These are phyloP conservation scores for Zopfia rhizophila DNA, from an alignment of 2,329 filamentous ascomycete species.

Conservation along the genomic window DNA sequence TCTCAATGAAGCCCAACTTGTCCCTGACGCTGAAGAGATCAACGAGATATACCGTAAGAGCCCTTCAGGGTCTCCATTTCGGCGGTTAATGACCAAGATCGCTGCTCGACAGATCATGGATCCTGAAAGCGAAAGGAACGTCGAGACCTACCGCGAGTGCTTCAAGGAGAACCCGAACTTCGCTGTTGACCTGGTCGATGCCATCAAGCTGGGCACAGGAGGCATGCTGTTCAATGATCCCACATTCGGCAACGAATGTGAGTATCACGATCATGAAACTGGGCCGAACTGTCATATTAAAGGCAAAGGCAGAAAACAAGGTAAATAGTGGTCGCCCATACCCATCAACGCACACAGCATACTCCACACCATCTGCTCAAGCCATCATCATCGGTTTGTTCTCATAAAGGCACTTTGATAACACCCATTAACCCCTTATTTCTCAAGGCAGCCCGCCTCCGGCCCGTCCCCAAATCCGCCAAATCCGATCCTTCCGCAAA, in stretches of 20 bases:
- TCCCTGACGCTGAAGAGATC: slow-evolving; percentile 66
- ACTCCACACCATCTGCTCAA: slow-evolving; percentile 17
- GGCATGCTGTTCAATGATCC: slow-evolving; percentile 64
- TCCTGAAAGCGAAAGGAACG: slow-evolving; percentile 60
- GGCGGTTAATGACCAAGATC: slow-evolving; percentile 62
- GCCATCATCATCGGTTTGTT: slow-evolving; percentile 31
- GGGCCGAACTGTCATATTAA: slow-evolving; percentile 53
- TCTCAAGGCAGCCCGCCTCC: slow-evolving; percentile 40
- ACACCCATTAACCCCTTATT: slow-evolving; percentile 48
- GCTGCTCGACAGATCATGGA: slow-evolving; percentile 69
- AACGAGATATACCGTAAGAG: slow-evolving; percentile 63
- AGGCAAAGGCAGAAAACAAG: slow-evolving; percentile 49
- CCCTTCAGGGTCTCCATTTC: slow-evolving; percentile 58
- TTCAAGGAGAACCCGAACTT: slow-evolving; percentile 63
- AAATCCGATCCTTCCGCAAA: slow-evolving; percentile 40
- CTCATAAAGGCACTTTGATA: slow-evolving; percentile 37
- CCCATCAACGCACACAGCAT: slow-evolving; percentile 13
- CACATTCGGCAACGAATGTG: slow-evolving; percentile 57
- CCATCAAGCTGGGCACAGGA: slow-evolving; percentile 61
- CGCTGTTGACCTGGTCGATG: slow-evolving; percentile 64
- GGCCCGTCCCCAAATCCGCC: slow-evolving; percentile 41
- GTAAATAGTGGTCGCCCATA: slow-evolving; percentile 50
- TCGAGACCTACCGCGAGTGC: slow-evolving; percentile 61
- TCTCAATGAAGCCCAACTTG: slow-evolving; percentile 60
- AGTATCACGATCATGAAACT: slow-evolving; percentile 63